phyloP scores from a whole-genome alignment of 345 rosid species.

The Populus alba region DNA sequence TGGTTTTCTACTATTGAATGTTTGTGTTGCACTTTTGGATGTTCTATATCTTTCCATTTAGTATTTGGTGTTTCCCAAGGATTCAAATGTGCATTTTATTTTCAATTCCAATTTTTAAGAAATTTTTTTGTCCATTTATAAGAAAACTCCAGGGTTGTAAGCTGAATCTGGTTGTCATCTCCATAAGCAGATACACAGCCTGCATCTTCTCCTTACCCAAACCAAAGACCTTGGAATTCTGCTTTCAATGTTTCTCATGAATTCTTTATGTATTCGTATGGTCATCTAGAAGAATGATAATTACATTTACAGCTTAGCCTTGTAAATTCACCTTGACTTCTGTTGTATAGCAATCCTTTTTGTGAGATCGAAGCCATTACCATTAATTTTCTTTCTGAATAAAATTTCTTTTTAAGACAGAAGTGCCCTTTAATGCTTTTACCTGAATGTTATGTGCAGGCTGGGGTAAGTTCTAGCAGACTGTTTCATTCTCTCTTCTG shows the following conservation, averaged over 20 bases:
- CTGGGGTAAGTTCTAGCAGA: not conserved
- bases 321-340: not conserved
- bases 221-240: not conserved
- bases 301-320: not conserved
- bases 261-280: not conserved
- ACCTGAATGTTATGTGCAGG: not conserved
- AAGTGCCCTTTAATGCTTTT: not conserved
- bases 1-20: not conserved
- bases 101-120: not conserved
- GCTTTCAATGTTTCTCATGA: not conserved
- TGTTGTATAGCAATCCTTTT: not conserved
- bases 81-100: not conserved
- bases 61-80: not conserved
- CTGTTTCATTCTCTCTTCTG: conserved; percentile 11
- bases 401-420: not conserved
- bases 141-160: not conserved
- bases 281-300: not conserved
- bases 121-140: not conserved
- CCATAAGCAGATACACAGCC: not conserved
- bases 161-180: not conserved
- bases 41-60: not conserved
- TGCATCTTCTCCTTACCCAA: not conserved
- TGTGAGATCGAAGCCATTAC: not conserved
- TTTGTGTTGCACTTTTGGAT: not conserved
- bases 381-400: not conserved